phyloP scores from a whole-genome alignment of 2,329 filamentous ascomycete genomes.

The Fusarium hostae region DNA sequence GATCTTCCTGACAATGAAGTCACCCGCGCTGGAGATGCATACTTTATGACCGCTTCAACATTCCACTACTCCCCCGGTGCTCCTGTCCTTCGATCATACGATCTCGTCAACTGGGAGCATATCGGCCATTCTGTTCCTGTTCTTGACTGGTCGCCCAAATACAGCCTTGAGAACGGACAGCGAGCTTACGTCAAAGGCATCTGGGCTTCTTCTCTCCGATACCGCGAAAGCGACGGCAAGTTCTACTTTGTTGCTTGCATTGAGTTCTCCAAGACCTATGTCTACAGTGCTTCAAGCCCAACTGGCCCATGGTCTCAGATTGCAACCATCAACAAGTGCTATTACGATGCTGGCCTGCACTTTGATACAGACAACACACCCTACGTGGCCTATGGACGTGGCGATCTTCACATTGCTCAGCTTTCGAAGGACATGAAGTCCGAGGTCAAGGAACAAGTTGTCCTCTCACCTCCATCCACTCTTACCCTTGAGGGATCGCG shows the following conservation, averaged over 20 bases:
- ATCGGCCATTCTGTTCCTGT: conserved; percentile 55
- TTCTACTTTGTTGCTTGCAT: conserved; percentile 55
- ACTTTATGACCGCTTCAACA: conserved; percentile 65
- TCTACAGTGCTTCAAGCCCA: conserved; percentile 60
- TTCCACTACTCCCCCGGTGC: conserved; percentile 68
- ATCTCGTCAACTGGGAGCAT: conserved; percentile 64
- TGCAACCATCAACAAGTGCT: conserved; percentile 60
- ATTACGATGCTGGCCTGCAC: conserved; percentile 67
- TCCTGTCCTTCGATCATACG: conserved; percentile 64
- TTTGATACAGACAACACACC: conserved; percentile 66
- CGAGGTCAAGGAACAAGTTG: conserved; percentile 17
- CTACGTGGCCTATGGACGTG: conserved; percentile 64
- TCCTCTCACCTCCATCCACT: neutral
- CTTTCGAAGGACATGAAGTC: conserved; percentile 54
- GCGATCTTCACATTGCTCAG: conserved; percentile 61
- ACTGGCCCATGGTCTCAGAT: conserved; percentile 56
- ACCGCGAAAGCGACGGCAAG: conserved; percentile 21
- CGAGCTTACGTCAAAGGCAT: conserved; percentile 64
- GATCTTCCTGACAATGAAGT: conserved; percentile 67
- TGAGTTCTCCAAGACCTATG: conserved; percentile 55
- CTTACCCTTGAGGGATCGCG: conserved; percentile 59
- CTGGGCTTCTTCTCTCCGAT: conserved; percentile 58
- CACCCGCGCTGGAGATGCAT: conserved; percentile 60
- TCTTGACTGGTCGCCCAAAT: conserved; percentile 10
- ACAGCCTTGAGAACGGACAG: conserved; percentile 49